Evolutionary conservation across 352 stramenopile species (phyloP).

Genomic region (Hyaloperonospora arabidopsidis): DNA sequence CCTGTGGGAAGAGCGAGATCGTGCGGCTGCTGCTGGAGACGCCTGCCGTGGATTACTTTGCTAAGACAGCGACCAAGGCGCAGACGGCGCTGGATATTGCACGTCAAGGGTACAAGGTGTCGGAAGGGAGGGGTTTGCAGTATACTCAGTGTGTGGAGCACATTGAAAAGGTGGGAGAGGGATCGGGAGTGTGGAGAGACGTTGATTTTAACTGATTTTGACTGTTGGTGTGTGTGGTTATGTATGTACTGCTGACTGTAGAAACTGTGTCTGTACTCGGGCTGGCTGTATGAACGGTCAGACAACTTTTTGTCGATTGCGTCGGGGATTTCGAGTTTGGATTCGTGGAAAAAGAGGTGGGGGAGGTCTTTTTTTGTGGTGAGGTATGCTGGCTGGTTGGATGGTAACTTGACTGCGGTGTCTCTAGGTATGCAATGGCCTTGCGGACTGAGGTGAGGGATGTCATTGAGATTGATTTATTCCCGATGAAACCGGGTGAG

Average conservation of each 20-base stretch:
- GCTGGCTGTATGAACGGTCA: slow-evolving; percentile 72
- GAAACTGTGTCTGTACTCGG: slow-evolving; percentile 77
- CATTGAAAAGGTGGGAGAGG: slow-evolving; percentile 56
- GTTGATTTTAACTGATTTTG: too few species aligned
- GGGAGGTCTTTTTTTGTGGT: neutral
- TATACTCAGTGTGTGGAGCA: slow-evolving; percentile 68
- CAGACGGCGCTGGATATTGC: slow-evolving; percentile 67
- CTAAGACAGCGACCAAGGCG: slow-evolving; percentile 41
- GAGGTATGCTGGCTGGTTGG: neutral
- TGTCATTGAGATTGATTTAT: slow-evolving; percentile 76
- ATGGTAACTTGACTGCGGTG: neutral
- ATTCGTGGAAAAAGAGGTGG: neutral
- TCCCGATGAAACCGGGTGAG: slow-evolving; percentile 68
- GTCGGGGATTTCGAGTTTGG: slow-evolving; percentile 46
- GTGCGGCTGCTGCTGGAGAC: slow-evolving; percentile 57
- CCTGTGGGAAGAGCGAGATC: slow-evolving; percentile 55
- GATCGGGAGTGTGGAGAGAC: neutral
- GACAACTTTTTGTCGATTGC: slow-evolving; percentile 77
- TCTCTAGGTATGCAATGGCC: slow-evolving; percentile 67
- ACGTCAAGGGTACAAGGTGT: slow-evolving; percentile 40
- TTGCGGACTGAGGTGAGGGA: slow-evolving; percentile 43
- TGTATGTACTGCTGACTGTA: slow-evolving; percentile 11
- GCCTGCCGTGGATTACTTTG: slow-evolving; percentile 41
- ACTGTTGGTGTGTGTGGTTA: neutral
- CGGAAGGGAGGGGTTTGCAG: slow-evolving; percentile 31